Base-by-base conservation (phyloP, 768 basidiomycete species). In the Exidia glandulosa region DNA sequence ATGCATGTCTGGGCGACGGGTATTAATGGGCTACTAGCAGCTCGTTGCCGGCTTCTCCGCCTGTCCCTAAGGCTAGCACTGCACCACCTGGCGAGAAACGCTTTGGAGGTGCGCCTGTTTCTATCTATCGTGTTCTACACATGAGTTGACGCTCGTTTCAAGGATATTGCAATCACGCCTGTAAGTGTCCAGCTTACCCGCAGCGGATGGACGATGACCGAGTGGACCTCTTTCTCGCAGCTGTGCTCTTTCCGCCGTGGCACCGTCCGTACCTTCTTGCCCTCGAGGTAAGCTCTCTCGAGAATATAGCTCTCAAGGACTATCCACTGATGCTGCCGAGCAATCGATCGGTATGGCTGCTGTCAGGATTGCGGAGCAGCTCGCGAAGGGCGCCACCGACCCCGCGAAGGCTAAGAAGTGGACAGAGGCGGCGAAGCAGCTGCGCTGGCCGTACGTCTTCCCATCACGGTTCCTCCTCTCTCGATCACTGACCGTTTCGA, bases 371-470 rank as follows among this genome's bases (percentile, higher is more conserved):
- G 58, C 58, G 5, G 58, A 59, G 23, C 41, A 59, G 47, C 10
- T 59, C 10, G 58, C 37, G 27, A 25, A 59, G 48, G 58, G 47
- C 58, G 7, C 48, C 23, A 37, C 58, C 13, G 47, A n/a, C 19
- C 30, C 31, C 23, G 29, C 45, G 58, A 59, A 37, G 16, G 58
- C 29, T 31, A 31, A 30, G 41, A 45, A 45, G 29, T 59, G 58
- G 58, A 48, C 37, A 29, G 29, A 37, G 27, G 58, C 58, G 14
- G 58, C 58, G 4, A 59, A 59, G 31, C 41, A 59, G 23, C 34
- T 59, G 19, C 58, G 58, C 25, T 59, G 45, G 31, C 58, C 58
- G 58, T 59, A 59, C 27, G 58, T 59, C 16, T 14, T 5, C n/a
- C 12, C 16, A 25, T 10, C 5, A 19, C 37, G 27, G 31, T 31